Percentiles rank a stretch among this genome's conserved stretches.
Evolutionary conservation across 192 early-diverging fungal genomes (phyloP).

Genomic region (Umbelopsis sp.): DNA sequence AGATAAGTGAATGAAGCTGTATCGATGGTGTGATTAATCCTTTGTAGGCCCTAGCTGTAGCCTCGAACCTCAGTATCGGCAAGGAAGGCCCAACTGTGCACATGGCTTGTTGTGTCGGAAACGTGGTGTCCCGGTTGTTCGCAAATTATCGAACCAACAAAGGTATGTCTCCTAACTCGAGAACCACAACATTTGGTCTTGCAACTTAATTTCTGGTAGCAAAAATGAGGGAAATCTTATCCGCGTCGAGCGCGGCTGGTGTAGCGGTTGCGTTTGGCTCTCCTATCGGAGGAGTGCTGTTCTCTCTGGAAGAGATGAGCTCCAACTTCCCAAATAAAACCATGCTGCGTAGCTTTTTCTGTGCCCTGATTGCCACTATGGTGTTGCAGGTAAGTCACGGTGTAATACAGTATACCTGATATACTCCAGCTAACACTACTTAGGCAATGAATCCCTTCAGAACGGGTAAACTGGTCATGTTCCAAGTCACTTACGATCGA

Average conservation of each 20-base stretch:
- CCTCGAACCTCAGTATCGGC: constrained; percentile 88
- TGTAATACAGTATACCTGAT: not conserved
- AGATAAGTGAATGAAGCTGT: not conserved
- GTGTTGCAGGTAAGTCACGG: constrained; percentile 66
- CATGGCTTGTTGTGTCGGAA: constrained; percentile 91
- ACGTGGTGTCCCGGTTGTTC: constrained; percentile 81
- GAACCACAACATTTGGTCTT: not conserved
- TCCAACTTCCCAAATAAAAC: constrained; percentile 93
- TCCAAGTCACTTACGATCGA: constrained; percentile 90
- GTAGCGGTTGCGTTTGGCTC: constrained; percentile 97
- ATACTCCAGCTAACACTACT: not conserved
- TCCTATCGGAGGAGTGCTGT: constrained; percentile 86
- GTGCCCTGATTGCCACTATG: constrained; percentile 93
- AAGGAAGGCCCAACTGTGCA: constrained; percentile 98
- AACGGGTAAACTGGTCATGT: constrained; percentile 96
- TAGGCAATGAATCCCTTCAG: constrained; percentile 90
- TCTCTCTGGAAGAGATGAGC: constrained; percentile 85
- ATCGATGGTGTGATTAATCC: not conserved
- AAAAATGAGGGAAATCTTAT: constrained; percentile 81
- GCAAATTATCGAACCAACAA: constrained; percentile 81
- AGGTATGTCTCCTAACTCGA: constrained; percentile 37
- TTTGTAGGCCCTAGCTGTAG: constrained; percentile 73
- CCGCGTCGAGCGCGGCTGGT: constrained; percentile 91
- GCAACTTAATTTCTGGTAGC: constrained; percentile 41
- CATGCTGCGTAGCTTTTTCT: constrained; percentile 97